phyloP scores from a whole-genome alignment of 345 rosid genomes.

The Boechera stricta region DNA sequence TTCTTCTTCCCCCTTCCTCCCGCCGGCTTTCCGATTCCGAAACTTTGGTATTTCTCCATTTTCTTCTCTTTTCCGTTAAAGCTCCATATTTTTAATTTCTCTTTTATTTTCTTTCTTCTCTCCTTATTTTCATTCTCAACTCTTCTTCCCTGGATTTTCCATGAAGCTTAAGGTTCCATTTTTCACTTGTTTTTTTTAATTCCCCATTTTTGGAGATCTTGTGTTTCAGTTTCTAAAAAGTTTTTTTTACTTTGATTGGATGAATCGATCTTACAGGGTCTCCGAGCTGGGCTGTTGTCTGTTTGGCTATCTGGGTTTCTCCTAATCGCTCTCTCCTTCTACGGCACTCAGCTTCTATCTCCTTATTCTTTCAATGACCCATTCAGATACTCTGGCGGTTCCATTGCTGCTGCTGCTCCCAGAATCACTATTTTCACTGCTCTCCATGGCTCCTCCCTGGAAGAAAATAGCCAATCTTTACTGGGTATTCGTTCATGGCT shows the following conservation, averaged over 20 bases:
- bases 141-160: conserved; percentile 18
- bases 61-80: conserved; percentile 54
- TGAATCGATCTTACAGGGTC: conserved; percentile 47
- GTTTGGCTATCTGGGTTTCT: conserved; percentile 79
- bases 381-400: conserved; percentile 24
- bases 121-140: neutral
- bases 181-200: neutral
- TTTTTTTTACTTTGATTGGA: neutral
- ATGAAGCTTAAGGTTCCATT: conserved; percentile 50
- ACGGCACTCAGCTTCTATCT: conserved; percentile 71
- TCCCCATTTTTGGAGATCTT: neutral
- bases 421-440: conserved; percentile 71
- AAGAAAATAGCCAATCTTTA: conserved; percentile 49
- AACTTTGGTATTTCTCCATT: conserved; percentile 43
- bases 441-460: conserved; percentile 49
- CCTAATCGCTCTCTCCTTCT: conserved; percentile 72
- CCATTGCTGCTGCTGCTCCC: conserved; percentile 39
- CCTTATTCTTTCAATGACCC: conserved; percentile 38
- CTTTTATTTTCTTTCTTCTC: neutral
- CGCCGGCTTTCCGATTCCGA: conserved; percentile 41
- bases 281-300: conserved; percentile 62
- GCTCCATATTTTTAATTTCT: conserved; percentile 37
- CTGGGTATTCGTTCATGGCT: conserved; percentile 82
- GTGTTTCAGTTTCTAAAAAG: conserved; percentile 21
- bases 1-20: conserved; percentile 34